Evolutionary conservation across 1,139 yeast species (phyloP).

Genomic region (Candida anutae): DNA sequence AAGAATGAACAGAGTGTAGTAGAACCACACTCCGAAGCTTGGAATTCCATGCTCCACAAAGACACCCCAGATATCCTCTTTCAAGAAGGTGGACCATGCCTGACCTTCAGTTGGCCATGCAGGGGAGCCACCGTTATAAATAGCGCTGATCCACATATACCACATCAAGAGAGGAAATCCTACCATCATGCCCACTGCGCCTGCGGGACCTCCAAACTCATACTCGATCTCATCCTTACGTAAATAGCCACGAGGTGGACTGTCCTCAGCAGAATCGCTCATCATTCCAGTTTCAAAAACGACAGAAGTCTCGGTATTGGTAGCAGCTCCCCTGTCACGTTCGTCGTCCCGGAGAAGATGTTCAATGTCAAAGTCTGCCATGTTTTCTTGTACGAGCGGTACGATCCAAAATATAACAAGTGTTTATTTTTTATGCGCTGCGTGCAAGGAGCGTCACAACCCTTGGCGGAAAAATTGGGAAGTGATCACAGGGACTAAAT

Average conservation of each 20-base stretch:
- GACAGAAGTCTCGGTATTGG: too few relatives aligned
- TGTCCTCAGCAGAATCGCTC: too few relatives aligned
- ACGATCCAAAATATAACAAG: too few relatives aligned
- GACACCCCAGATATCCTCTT: slow-evolving; percentile 33
- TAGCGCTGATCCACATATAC: slow-evolving; percentile 92
- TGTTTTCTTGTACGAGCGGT: too few relatives aligned
- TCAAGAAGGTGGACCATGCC: slow-evolving; percentile 46
- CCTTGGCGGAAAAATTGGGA: too few relatives aligned
- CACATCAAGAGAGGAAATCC: slow-evolving; percentile 93
- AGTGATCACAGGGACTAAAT: too few relatives aligned
- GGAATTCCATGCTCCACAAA: slow-evolving; percentile 63
- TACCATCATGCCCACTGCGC: slow-evolving; percentile 86
- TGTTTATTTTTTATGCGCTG: too few relatives aligned
- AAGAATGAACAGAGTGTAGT: slow-evolving; percentile 64
- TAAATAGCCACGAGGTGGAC: slow-evolving; percentile 17
- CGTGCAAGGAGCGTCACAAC: too few relatives aligned
- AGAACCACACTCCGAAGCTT: slow-evolving; percentile 52
- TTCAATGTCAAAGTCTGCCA: too few relatives aligned
- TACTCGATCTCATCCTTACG: slow-evolving; percentile 45
- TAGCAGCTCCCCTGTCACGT: too few relatives aligned
- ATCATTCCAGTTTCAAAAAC: too few relatives aligned
- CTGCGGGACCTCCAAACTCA: slow-evolving; percentile 94
- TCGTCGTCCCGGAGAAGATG: too few relatives aligned
- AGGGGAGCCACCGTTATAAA: slow-evolving; percentile 64
- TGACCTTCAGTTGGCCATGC: slow-evolving; percentile 64